phyloP scores from a whole-genome alignment of 768 basidiomycete genomes.

The Sporobolomyces roseus region DNA sequence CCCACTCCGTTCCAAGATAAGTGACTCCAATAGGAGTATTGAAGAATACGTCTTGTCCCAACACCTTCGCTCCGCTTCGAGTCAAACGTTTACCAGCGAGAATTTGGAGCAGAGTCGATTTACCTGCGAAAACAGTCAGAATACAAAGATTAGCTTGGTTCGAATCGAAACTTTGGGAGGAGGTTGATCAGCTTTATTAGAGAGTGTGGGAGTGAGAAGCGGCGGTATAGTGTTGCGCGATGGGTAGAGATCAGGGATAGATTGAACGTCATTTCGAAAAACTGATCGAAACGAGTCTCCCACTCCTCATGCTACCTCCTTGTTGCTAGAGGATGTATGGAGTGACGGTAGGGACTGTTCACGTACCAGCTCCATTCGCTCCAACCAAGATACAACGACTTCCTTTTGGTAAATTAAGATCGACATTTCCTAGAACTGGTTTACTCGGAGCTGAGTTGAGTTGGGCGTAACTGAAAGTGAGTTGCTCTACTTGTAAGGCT shows the following conservation, averaged over 20 bases:
- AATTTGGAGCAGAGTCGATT: conserved; percentile 92
- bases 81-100: conserved; percentile 86
- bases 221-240: conserved; percentile 12
- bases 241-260: too few relatives aligned
- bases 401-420: conserved; percentile 65
- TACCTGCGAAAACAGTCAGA: conserved; percentile 60
- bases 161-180: too few relatives aligned
- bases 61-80: conserved; percentile 64
- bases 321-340: background rate
- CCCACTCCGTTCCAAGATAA: conserved; percentile 85
- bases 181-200: too few relatives aligned
- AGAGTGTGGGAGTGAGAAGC: too few relatives aligned
- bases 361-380: conserved; percentile 78
- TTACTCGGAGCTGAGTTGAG: conserved; percentile 49
- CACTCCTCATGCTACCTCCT: background rate
- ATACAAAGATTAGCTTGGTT: too few relatives aligned
- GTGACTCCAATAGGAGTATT: conserved; percentile 59
- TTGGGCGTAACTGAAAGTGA: conserved; percentile 55
- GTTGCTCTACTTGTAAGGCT: conserved; percentile 46
- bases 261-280: conserved; percentile 5
- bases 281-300: background rate
- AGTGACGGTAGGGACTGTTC: background rate
- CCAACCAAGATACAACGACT: conserved; percentile 83
- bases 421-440: conserved; percentile 62
- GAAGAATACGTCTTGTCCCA: conserved; percentile 82